These are phyloP conservation scores for Lactifluus subvellereus DNA, from an alignment of 768 basidiomycete genomes.

Conservation along the genomic window DNA sequence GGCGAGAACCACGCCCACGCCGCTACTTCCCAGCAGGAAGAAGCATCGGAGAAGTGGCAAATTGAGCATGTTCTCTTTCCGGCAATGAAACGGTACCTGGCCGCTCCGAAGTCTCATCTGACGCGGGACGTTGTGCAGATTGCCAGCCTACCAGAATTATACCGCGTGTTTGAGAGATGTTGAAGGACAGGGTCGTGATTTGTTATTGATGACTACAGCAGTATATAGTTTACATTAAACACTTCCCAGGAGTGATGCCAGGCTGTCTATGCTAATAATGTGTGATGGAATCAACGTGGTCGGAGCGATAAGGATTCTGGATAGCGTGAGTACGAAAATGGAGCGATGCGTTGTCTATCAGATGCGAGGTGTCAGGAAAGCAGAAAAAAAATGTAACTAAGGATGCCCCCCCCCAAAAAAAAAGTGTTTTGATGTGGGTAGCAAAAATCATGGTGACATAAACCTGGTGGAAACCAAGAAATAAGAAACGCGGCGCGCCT, in stretches of 20 bases:
- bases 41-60: constrained; percentile 72
- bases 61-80: constrained; percentile 90
- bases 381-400: neutral
- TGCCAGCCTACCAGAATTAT: constrained; percentile 86
- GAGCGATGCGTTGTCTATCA: neutral
- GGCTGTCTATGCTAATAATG: neutral
- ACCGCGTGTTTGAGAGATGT: constrained; percentile 92
- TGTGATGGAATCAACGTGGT: neutral
- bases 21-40: constrained; percentile 32
- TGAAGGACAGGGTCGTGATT: constrained; percentile 30
- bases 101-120: constrained; percentile 54
- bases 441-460: neutral
- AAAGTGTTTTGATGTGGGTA: neutral
- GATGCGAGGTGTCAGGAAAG: neutral
- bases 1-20: constrained; percentile 26
- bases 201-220: neutral
- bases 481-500: neutral
- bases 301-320: constrained; percentile 8
- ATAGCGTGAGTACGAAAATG: constrained; percentile 8
- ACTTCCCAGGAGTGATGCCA: neutral
- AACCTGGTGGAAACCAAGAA: neutral
- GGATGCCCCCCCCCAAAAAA: neutral
- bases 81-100: constrained; percentile 70
- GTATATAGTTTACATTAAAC: constrained; percentile 17
- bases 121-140: constrained; percentile 79